Conservation (phyloP, 768 basidiomycete genomes). For the Tricholoma sp. region DNA sequence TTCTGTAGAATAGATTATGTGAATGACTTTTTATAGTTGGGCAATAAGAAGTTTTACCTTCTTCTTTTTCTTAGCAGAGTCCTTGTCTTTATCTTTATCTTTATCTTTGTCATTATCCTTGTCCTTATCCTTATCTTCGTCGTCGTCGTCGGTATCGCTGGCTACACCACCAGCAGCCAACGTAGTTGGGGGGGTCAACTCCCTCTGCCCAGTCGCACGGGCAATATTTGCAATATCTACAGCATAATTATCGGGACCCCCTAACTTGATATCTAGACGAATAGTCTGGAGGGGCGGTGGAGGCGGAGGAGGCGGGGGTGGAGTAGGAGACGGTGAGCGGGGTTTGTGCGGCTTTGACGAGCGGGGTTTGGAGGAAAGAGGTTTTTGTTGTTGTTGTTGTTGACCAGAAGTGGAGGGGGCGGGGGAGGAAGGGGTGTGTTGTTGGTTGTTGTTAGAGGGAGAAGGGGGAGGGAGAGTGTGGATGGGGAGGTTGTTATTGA, state of each 20-base stretch:
- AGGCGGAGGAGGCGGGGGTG: conserved; percentile 39
- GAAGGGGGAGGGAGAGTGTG: conserved; percentile 5
- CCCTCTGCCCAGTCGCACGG: conserved; percentile 53
- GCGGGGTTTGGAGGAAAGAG: conserved; percentile 42
- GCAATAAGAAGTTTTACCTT: conserved; percentile 16
- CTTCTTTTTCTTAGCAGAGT: conserved; percentile 24
- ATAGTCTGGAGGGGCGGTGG: conserved; percentile 49
- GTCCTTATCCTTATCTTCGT: conserved; percentile 29
- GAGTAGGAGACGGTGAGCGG: conserved; percentile 18
- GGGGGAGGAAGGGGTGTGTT: neutral
- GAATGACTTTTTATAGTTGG: neutral
- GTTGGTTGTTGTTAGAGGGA: conserved; percentile 10
- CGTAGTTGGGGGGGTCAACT: conserved; percentile 26
- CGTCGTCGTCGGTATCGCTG: conserved; percentile 47
- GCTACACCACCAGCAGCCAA: conserved; percentile 39
- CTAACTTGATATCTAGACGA: conserved; percentile 54
- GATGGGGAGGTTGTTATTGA: neutral
- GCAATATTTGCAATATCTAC: conserved; percentile 51
- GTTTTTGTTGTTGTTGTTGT: conserved; percentile 4
- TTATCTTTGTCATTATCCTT: conserved; percentile 25
- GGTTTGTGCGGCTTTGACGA: conserved; percentile 32
- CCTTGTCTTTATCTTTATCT: conserved; percentile 18
- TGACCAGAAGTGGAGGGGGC: neutral
- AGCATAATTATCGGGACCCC: conserved; percentile 61
- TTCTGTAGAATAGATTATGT: conserved; percentile 25